Conservation (phyloP, 768 basidiomycete species). For the Leccinum imitatum region DNA sequence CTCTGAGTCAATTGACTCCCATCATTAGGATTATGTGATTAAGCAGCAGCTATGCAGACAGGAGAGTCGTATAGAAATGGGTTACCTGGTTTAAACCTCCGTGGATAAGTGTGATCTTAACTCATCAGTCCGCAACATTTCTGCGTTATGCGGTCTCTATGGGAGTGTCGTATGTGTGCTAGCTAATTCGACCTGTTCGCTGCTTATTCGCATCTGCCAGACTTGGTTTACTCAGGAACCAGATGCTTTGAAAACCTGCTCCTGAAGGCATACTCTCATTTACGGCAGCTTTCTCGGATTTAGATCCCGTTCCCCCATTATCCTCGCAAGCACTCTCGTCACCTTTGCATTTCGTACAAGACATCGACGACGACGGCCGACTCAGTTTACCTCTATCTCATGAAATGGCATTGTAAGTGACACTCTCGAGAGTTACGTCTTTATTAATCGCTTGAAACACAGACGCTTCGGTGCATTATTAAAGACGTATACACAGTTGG, state of each 20-base stretch:
- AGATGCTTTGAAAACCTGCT: constrained; percentile 58
- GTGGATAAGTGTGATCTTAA: constrained; percentile 69
- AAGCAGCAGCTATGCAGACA: constrained; percentile 63
- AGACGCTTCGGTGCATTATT: constrained; percentile 92
- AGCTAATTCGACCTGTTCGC: neutral
- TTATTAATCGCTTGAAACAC: constrained; percentile 11
- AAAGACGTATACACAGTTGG: constrained; percentile 87
- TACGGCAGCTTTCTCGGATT: constrained; percentile 41
- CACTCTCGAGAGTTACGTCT: neutral
- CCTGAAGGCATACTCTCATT: constrained; percentile 52
- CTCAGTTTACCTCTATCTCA: constrained; percentile 75
- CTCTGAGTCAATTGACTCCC: constrained; percentile 3
- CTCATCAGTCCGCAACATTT: constrained; percentile 60
- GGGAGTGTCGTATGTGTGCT: constrained; percentile 72
- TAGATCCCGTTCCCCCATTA: constrained; percentile 47
- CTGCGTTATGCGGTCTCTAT: constrained; percentile 75
- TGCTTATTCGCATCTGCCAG: constrained; percentile 38
- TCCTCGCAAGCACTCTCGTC: constrained; percentile 47
- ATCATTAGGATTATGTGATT: constrained; percentile 37
- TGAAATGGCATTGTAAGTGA: constrained; percentile 84
- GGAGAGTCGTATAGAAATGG: constrained; percentile 78
- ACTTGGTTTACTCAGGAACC: constrained; percentile 84
- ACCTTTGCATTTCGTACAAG: constrained; percentile 42
- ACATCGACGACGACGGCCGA: constrained; percentile 42
- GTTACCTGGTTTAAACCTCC: constrained; percentile 53